Conservation (phyloP, 345 rosid species). For the Barbarea vulgaris region DNA sequence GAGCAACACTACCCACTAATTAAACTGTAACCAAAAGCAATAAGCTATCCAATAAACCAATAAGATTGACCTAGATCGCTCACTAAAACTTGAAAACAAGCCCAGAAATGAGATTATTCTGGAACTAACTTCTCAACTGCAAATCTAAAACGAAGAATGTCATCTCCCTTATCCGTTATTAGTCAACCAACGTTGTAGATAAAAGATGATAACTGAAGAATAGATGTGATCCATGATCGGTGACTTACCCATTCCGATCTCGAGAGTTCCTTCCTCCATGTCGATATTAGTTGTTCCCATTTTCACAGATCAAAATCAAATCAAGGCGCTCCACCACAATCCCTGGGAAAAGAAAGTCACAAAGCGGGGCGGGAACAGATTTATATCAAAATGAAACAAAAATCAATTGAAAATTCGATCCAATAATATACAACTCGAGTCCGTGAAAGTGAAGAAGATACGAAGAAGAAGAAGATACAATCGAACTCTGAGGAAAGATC, state of each 20-base stretch:
- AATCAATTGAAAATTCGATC: conserved; percentile 12
- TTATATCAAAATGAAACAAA: conserved; percentile 14
- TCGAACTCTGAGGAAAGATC: conserved; percentile 20
- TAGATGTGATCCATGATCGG: conserved; percentile 16
- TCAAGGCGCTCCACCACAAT: conserved; percentile 24
- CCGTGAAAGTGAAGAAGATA: conserved; percentile 10
- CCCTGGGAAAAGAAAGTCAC: conserved; percentile 5
- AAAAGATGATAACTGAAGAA: not conserved
- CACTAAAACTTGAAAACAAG: not conserved
- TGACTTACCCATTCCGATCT: conserved; percentile 89
- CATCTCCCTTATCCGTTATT: not conserved
- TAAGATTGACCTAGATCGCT: conserved; percentile 1
- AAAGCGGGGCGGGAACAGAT: conserved; percentile 21
- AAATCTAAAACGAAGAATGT: not conserved
- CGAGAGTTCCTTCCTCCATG: conserved; percentile 74
- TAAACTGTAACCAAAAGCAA: conserved; percentile 4
- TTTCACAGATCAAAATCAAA: conserved; percentile 40
- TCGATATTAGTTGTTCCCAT: conserved; percentile 52
- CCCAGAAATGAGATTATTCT: not conserved
- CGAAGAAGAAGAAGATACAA: not conserved
- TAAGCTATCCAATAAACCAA: not conserved
- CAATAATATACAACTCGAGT: not conserved
- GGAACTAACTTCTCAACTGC: not conserved
- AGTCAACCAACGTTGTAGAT: conserved; percentile 10
- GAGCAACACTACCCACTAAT: not conserved